phyloP scores from a whole-genome alignment of 2,329 filamentous ascomycete genomes.

The Pseudogymnoascus sp. region DNA sequence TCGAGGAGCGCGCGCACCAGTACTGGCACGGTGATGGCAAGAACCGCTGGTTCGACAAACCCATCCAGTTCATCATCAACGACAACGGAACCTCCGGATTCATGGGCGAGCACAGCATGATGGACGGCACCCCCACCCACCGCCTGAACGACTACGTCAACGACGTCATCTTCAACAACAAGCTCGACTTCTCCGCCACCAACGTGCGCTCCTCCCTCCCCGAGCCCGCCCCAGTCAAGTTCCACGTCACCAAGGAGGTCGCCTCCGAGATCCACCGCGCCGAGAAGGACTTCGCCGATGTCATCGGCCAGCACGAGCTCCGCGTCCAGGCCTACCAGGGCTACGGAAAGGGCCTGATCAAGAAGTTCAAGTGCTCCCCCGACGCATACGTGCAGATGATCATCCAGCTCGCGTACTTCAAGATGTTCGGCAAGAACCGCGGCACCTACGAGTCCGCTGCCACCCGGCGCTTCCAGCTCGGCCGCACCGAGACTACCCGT shows the following conservation, averaged over 20 bases:
- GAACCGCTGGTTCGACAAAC: slow-evolving; percentile 98
- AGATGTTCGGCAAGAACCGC: slow-evolving; percentile 97
- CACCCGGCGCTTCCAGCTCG: slow-evolving; percentile 90
- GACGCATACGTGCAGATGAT: slow-evolving; percentile 98
- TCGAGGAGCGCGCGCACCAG: slow-evolving; percentile 89
- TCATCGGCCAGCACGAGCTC: slow-evolving; percentile 85
- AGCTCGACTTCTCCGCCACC: slow-evolving; percentile 80
- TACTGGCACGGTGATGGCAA: slow-evolving; percentile 98
- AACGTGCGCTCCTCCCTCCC: slow-evolving; percentile 74
- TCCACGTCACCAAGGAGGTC: slow-evolving; percentile 69
- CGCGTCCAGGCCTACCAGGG: slow-evolving; percentile 92
- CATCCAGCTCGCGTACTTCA: slow-evolving; percentile 96
- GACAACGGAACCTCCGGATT: slow-evolving; percentile 97
- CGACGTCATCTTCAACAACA: slow-evolving; percentile 87
- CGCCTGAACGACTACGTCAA: slow-evolving; percentile 93
- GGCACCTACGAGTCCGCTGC: slow-evolving; percentile 97
- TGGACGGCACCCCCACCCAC: slow-evolving; percentile 98
- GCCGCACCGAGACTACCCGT: slow-evolving; percentile 93
- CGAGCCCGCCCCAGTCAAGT: slow-evolving; percentile 71
- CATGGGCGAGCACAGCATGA: slow-evolving; percentile 99
- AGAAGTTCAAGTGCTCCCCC: slow-evolving; percentile 97
- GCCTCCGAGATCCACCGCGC: slow-evolving; percentile 74
- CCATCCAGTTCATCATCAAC: slow-evolving; percentile 94
- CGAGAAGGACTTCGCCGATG: slow-evolving; percentile 66
- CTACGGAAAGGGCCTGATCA: slow-evolving; percentile 97